A percentile compares a stretch with the other conserved stretches of the same genome.
Evolutionary conservation across 1,284 basidiomycete species (phyloP).

Genomic region (Ceratobasidium sp.): DNA sequence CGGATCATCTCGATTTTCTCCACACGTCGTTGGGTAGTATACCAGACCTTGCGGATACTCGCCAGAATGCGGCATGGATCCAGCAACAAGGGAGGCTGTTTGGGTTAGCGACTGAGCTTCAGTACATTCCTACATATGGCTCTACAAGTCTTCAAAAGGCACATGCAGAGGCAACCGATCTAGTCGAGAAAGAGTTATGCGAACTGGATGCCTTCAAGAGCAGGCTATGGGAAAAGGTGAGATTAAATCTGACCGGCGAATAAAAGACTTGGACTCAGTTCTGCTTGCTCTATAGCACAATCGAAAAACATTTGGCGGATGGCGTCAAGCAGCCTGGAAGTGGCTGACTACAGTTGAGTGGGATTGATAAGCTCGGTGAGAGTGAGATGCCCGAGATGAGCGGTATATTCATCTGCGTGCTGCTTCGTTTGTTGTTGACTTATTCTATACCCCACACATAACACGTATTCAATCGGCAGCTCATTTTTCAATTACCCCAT

Average conservation of each 20-base stretch:
- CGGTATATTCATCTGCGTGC: background rate
- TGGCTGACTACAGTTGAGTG: slow-evolving; percentile 18
- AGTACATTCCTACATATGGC: background rate
- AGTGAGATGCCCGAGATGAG: background rate
- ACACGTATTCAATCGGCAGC: no score
- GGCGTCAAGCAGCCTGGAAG: background rate
- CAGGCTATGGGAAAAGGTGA: background rate
- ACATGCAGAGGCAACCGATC: background rate
- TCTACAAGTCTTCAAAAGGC: background rate
- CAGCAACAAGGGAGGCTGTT: background rate
- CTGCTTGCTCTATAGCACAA: background rate
- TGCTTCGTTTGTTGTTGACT: background rate
- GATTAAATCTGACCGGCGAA: background rate
- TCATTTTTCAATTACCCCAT: no score
- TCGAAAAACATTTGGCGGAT: background rate
- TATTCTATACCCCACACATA: background rate
- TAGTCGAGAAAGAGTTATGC: background rate
- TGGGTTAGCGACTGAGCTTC: background rate
- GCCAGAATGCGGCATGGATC: background rate
- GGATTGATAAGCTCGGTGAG: background rate
- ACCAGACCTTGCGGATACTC: background rate
- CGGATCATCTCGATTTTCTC: background rate
- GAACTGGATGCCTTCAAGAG: background rate
- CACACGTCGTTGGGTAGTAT: background rate
- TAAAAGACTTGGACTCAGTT: background rate